phyloP scores from a whole-genome alignment of 129 eudicot genomes.

The Flaveria robusta region DNA sequence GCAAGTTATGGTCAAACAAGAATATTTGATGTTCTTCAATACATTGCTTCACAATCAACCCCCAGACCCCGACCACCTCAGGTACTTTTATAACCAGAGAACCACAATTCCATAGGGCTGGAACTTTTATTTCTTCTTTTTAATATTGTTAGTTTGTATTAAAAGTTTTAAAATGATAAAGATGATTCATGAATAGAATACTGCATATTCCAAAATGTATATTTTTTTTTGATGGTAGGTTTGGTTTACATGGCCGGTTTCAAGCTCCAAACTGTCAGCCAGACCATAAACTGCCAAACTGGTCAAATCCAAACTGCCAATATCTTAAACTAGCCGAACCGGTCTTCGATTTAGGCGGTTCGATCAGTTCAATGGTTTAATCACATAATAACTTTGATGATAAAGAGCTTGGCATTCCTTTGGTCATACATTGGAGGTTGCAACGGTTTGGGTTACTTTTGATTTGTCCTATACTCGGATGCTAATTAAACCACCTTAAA shows the following conservation, averaged over 20 bases:
- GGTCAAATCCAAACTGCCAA: no score
- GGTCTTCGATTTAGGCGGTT: no score
- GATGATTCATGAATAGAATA: background rate
- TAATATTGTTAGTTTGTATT: background rate
- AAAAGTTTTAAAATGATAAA: background rate
- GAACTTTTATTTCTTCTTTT: background rate
- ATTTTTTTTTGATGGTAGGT: no score
- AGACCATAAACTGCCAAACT: background rate
- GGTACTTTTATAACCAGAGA: conserved; percentile 40
- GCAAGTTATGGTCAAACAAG: conserved; percentile 78
- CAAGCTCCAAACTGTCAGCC: background rate
- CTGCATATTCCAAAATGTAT: background rate
- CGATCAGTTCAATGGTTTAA: no score
- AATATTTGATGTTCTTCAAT: conserved; percentile 77
- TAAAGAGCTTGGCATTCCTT: no score
- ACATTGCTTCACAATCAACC: conserved; percentile 83
- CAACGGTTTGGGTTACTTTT: no score
- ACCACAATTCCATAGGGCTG: background rate
- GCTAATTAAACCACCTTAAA: conserved; percentile 6
- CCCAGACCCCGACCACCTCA: conserved; percentile 64
- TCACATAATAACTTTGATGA: no score
- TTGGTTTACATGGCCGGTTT: background rate
- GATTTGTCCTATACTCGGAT: background rate
- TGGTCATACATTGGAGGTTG: no score
- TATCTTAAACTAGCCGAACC: no score